A percentile compares a stretch with the other conserved stretches of the same genome.
Conservation (phyloP, 495 filamentous ascomycete species). For the Cryomyces minteri region DNA sequence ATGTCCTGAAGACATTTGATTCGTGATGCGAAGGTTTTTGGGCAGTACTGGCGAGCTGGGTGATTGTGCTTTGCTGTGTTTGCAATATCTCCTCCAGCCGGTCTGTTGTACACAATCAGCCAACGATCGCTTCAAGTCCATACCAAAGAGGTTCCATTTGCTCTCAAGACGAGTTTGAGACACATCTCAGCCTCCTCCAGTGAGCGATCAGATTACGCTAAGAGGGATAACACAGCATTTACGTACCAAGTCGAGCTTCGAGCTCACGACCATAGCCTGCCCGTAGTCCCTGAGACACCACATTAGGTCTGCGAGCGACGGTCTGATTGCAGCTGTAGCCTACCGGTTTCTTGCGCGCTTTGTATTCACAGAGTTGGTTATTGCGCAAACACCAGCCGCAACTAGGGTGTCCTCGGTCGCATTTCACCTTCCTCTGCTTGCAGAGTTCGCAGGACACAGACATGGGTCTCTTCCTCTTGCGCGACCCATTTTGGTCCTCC, state of each 20-base stretch:
- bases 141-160: background rate
- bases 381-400: slow-evolving; percentile 84
- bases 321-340: too few relatives aligned
- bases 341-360: slow-evolving; percentile 60
- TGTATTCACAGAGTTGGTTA: slow-evolving; percentile 60
- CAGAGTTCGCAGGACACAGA: slow-evolving; percentile 59
- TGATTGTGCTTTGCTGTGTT: slow-evolving; percentile 18
- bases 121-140: too few relatives aligned
- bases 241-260: slow-evolving; percentile 49
- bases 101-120: slow-evolving; percentile 1
- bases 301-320: too few relatives aligned
- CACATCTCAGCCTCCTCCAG: background rate
- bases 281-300: slow-evolving; percentile 31
- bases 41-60: slow-evolving; percentile 12
- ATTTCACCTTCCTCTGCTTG: slow-evolving; percentile 58
- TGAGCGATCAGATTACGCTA: too few relatives aligned
- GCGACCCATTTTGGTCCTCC: slow-evolving; percentile 15
- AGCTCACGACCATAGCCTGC: slow-evolving; percentile 80
- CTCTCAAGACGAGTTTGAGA: background rate
- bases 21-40: slow-evolving; percentile 9
- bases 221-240: background rate
- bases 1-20: slow-evolving; percentile 6
- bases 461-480: slow-evolving; percentile 33
- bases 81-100: slow-evolving; percentile 17
- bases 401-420: slow-evolving; percentile 50